phyloP scores from a whole-genome alignment of 345 rosid species.

The Salix caprea region DNA sequence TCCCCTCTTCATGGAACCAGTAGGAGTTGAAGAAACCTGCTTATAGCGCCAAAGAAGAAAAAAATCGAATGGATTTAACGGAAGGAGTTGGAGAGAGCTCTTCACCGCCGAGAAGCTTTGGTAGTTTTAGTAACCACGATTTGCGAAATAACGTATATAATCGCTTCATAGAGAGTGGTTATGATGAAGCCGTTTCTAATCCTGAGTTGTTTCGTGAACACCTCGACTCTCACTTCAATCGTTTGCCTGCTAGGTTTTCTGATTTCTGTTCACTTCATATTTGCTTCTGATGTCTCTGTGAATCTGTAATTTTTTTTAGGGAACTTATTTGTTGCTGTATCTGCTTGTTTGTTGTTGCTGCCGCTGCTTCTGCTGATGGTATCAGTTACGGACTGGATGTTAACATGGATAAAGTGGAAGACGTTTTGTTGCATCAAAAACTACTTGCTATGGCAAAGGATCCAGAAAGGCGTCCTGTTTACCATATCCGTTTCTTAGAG shows the following conservation, averaged over 20 bases:
- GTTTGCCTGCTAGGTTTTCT: constrained; percentile 62
- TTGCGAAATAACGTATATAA: constrained; percentile 46
- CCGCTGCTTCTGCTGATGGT: background rate
- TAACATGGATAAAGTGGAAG: constrained; percentile 65
- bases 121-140: constrained; percentile 40
- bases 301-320: background rate
- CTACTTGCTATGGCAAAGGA: constrained; percentile 59
- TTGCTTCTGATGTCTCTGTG: background rate
- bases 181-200: constrained; percentile 41
- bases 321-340: background rate
- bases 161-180: constrained; percentile 50
- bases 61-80: constrained; percentile 48
- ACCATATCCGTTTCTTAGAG: constrained; percentile 59
- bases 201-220: constrained; percentile 49
- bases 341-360: background rate
- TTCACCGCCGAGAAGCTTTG: constrained; percentile 65
- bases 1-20: background rate
- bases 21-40: background rate
- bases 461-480: constrained; percentile 56
- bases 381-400: constrained; percentile 63
- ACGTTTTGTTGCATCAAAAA: constrained; percentile 51
- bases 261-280: background rate
- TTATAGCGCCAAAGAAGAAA: background rate
- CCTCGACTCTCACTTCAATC: constrained; percentile 60
- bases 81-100: constrained; percentile 83